Base-by-base conservation (phyloP, 306 rosid genomes). In the Trifolium fragiferum region DNA sequence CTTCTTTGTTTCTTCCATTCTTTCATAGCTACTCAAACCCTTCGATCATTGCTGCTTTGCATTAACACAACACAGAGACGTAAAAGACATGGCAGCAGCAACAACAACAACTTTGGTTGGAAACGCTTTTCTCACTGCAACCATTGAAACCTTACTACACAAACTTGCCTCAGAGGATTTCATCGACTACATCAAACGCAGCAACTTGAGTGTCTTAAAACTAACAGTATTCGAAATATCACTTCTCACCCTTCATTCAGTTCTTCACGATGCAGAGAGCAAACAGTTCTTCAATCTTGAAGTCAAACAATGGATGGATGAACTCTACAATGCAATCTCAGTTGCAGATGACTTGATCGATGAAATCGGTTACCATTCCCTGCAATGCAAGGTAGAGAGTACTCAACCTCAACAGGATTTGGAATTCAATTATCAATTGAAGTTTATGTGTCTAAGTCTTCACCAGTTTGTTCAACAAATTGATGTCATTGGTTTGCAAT, bases 391-490 rank as follows among this genome's bases (percentile, higher is more conserved):
- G 44, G 46, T 32, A 4, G 14, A 57, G 43, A n/a, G 15, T 9
- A 16, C 25, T 2, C 60, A 35, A 27, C 20, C 57, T 21, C 10
- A 46, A 27, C 54, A 32, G 14, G 8, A 5, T 41, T 21, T 54
- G 0, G 68, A 63, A 12, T 58, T 76, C 11, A 81, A 85, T 65
- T 11, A 27, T 21, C 58, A 19, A 64, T 21, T 85, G 71, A 60
- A 18, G 25, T 57, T 32, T 16, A 47, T 73, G 3, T 68, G 47
- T 57, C 44, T 62, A 19, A 76, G 71, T 69, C 69, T 85, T 6
- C 70, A 44, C 38, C 7, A 57, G 16, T 73, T 85, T 76, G 78
- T 73, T 23, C 74, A 79, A 43, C 78, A 74, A 65, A 79, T 8
- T 4, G 68, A 62, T 15, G 76, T 69, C 3, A 50, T 85, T 7